A percentile compares a stretch with the other conserved stretches of the same genome.
These are phyloP conservation scores for Eutrema yunnanense DNA, from an alignment of 345 rosid genomes.

Conservation along the genomic window DNA sequence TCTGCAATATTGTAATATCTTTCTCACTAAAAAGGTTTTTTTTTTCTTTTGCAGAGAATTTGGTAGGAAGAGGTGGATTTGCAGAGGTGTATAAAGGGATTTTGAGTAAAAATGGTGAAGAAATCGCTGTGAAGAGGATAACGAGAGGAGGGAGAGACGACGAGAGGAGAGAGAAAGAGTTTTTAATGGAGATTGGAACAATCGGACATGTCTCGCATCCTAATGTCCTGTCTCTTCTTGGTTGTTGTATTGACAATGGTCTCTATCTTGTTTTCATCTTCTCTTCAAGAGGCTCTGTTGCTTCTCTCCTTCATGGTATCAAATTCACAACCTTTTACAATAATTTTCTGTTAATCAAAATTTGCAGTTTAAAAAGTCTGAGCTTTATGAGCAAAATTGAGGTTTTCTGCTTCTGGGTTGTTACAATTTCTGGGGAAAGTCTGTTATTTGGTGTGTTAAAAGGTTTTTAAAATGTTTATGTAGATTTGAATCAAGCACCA, in stretches of 20 bases:
- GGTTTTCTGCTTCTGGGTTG: slow-evolving; percentile 7
- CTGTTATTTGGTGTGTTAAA: not conserved
- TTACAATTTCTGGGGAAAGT: not conserved
- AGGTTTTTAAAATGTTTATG: not conserved
- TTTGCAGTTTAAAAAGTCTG: not conserved
- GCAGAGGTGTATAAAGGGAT: slow-evolving; percentile 87
- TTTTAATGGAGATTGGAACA: slow-evolving; percentile 89
- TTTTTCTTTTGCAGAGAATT: slow-evolving; percentile 37
- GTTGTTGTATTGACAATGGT: slow-evolving; percentile 89
- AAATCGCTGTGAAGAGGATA: slow-evolving; percentile 81
- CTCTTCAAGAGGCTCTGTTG: slow-evolving; percentile 86
- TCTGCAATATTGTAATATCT: not conserved
- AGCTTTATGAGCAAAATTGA: not conserved
- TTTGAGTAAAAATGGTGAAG: slow-evolving; percentile 39
- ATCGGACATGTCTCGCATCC: slow-evolving; percentile 86
- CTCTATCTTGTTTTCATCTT: slow-evolving; percentile 79
- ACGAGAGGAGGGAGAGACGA: slow-evolving; percentile 61
- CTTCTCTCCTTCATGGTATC: slow-evolving; percentile 89
- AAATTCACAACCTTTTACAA: not conserved
- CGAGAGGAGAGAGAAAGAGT: slow-evolving; percentile 89
- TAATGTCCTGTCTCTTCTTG: slow-evolving; percentile 68
- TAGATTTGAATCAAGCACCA: slow-evolving; percentile 44
- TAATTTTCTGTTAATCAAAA: too few relatives aligned
- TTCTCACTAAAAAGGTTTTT: not conserved
- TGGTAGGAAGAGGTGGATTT: slow-evolving; percentile 90